Conservation (phyloP, 2,329 filamentous ascomycete species). For the Sporothrix phasma region DNA sequence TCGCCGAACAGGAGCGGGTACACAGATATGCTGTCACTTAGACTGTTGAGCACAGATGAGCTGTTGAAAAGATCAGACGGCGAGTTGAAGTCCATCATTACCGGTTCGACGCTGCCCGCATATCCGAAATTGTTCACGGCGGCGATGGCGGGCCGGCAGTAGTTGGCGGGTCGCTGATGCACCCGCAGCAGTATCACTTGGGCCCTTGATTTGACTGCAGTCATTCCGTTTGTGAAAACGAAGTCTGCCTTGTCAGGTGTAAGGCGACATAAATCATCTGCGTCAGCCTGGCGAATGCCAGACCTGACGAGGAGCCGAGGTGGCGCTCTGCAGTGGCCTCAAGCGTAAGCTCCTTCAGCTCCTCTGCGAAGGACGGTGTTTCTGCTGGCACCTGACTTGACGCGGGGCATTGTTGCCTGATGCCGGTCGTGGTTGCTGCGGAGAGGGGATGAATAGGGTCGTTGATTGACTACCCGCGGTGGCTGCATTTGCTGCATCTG, state of each 20-base stretch:
- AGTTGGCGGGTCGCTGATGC: not conserved
- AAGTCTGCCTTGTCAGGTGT: conserved; percentile 35
- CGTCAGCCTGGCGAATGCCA: conserved; percentile 36
- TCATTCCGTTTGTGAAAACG: conserved; percentile 24
- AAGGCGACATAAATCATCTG: conserved; percentile 33
- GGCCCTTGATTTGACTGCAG: not conserved
- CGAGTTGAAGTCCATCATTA: conserved; percentile 22
- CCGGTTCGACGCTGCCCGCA: conserved; percentile 1
- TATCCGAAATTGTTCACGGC: not conserved
- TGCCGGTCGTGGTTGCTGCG: not conserved
- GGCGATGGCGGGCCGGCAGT: conserved; percentile 1
- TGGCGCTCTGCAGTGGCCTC: conserved; percentile 36
- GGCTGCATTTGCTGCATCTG: not conserved
- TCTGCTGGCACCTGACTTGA: not conserved
- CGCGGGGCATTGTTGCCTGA: not conserved
- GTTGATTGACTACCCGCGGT: not conserved
- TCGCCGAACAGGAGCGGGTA: conserved; percentile 26
- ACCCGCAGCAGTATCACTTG: not conserved
- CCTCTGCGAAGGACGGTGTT: conserved; percentile 24
- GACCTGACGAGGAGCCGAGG: conserved; percentile 34
- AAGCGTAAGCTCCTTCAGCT: conserved; percentile 31
- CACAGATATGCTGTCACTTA: conserved; percentile 22
- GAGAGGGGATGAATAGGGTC: not conserved
- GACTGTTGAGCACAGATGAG: conserved; percentile 19
- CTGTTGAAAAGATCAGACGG: conserved; percentile 22